Evolutionary conservation across 2,329 filamentous ascomycete species (phyloP).

Genomic region (Diaporthe destruens): DNA sequence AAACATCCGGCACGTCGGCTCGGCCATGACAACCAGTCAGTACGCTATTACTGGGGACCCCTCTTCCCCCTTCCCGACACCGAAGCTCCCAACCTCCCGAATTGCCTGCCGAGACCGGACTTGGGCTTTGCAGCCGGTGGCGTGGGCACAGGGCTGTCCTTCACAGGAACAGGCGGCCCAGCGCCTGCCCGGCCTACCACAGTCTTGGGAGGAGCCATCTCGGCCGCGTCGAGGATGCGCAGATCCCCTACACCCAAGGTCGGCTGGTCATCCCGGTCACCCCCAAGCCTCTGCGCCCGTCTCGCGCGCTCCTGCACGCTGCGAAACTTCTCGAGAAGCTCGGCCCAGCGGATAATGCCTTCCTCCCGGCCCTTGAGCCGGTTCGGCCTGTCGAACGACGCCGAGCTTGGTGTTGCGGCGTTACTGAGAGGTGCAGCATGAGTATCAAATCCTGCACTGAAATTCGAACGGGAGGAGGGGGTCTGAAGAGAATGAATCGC

Average conservation of each 20-base stretch:
- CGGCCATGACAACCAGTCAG: background rate
- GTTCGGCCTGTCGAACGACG: slow-evolving; percentile 79
- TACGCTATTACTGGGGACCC: slow-evolving; percentile 51
- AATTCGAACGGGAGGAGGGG: slow-evolving; percentile 41
- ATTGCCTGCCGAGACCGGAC: slow-evolving; percentile 74
- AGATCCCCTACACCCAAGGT: slow-evolving; percentile 55
- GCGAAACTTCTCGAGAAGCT: slow-evolving; percentile 94
- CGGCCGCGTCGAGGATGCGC: slow-evolving; percentile 57
- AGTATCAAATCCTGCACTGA: slow-evolving; percentile 53
- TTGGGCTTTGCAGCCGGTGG: slow-evolving; percentile 68
- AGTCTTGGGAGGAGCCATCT: slow-evolving; percentile 51
- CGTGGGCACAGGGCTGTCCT: slow-evolving; percentile 61
- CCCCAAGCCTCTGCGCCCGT: slow-evolving; percentile 72
- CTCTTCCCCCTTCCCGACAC: slow-evolving; percentile 74
- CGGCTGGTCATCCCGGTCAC: slow-evolving; percentile 61
- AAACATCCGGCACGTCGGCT: slow-evolving; percentile 9
- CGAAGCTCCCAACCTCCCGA: slow-evolving; percentile 79
- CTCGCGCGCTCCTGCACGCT: slow-evolving; percentile 89
- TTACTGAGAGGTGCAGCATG: slow-evolving; percentile 55
- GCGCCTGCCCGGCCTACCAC: slow-evolving; percentile 50
- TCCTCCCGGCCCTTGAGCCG: slow-evolving; percentile 87
- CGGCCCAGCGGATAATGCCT: slow-evolving; percentile 87
- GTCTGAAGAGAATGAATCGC: slow-evolving; percentile 46
- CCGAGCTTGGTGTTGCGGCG: slow-evolving; percentile 61
- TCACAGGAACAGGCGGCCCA: slow-evolving; percentile 60